Conservation (phyloP, 116 monocot genomes). For the Trichopus zeylanicus region DNA sequence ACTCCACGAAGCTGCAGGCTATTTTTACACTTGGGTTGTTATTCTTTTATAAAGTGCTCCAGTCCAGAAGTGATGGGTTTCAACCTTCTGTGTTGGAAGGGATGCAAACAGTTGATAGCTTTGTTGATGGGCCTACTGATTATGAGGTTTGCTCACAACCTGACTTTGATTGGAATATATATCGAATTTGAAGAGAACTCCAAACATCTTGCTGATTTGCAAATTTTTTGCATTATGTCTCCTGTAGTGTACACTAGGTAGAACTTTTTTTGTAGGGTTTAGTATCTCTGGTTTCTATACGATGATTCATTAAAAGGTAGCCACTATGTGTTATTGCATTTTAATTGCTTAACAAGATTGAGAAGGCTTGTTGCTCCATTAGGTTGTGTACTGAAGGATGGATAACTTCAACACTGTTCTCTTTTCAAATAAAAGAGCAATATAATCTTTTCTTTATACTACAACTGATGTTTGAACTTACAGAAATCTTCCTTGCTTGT, state of each 20-base stretch:
- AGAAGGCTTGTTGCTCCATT: too few relatives aligned
- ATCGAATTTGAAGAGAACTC: slow-evolving; percentile 16
- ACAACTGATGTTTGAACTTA: too few relatives aligned
- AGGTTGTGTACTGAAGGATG: too few relatives aligned
- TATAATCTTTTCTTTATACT: too few relatives aligned
- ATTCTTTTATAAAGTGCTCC: slow-evolving; percentile 69
- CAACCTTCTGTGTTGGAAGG: slow-evolving; percentile 88
- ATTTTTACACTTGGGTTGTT: slow-evolving; percentile 86
- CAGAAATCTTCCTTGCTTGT: too few relatives aligned
- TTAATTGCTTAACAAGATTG: too few relatives aligned
- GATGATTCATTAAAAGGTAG: background rate
- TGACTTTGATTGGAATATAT: slow-evolving; percentile 78
- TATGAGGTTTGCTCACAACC: slow-evolving; percentile 92
- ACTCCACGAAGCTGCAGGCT: slow-evolving; percentile 81
- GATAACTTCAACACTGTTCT: too few relatives aligned
- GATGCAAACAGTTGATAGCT: slow-evolving; percentile 78
- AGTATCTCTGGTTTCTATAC: background rate
- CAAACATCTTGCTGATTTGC: slow-evolving; percentile 7
- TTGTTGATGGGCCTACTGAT: slow-evolving; percentile 91
- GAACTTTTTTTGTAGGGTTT: background rate
- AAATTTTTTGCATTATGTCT: slow-evolving; percentile 2
- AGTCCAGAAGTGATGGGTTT: slow-evolving; percentile 45
- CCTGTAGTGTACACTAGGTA: slow-evolving; percentile 8
- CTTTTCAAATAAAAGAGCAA: too few relatives aligned
- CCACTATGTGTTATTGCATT: too few relatives aligned